Conservation (phyloP, 768 basidiomycete genomes). For the Termitomyces sp. region DNA sequence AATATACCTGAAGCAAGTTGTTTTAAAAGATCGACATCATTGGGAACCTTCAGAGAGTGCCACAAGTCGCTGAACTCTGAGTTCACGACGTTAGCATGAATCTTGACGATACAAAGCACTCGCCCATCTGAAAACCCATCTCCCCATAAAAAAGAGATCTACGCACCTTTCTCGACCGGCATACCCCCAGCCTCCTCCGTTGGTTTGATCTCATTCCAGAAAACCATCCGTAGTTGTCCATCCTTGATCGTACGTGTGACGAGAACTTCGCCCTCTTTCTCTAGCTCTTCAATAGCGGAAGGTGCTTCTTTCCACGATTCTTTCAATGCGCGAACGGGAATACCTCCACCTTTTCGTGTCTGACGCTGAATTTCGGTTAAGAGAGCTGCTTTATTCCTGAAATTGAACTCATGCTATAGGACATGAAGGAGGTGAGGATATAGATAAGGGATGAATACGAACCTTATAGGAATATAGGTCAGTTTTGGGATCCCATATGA, state of each 20-base stretch:
- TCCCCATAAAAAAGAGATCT: neutral
- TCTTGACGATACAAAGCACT: neutral
- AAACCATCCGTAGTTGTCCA: conserved; percentile 77
- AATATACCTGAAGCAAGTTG: conserved; percentile 66
- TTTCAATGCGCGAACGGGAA: conserved; percentile 78
- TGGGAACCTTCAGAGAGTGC: conserved; percentile 80
- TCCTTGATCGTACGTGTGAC: conserved; percentile 85
- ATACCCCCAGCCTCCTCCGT: conserved; percentile 65
- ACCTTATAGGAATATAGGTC: conserved; percentile 86
- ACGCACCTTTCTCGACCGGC: conserved; percentile 71
- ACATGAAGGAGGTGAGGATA: neutral
- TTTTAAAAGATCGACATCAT: conserved; percentile 75
- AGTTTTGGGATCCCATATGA: conserved; percentile 77
- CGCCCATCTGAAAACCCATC: conserved; percentile 6
- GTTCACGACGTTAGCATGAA: conserved; percentile 10
- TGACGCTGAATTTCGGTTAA: conserved; percentile 83
- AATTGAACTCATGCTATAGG: conserved; percentile 77
- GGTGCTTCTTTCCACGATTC: conserved; percentile 91
- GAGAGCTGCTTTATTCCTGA: conserved; percentile 78
- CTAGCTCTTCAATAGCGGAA: conserved; percentile 80
- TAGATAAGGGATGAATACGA: conserved; percentile 12
- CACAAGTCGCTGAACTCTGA: conserved; percentile 85
- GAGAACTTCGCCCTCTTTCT: conserved; percentile 81
- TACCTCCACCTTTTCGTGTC: conserved; percentile 77
- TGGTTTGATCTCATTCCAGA: conserved; percentile 86